A percentile compares a stretch with the other conserved stretches of the same genome.
These are phyloP conservation scores for Thoreauomyces humboldtii DNA, from an alignment of 192 early-diverging fungal genomes.

Conservation along the genomic window DNA sequence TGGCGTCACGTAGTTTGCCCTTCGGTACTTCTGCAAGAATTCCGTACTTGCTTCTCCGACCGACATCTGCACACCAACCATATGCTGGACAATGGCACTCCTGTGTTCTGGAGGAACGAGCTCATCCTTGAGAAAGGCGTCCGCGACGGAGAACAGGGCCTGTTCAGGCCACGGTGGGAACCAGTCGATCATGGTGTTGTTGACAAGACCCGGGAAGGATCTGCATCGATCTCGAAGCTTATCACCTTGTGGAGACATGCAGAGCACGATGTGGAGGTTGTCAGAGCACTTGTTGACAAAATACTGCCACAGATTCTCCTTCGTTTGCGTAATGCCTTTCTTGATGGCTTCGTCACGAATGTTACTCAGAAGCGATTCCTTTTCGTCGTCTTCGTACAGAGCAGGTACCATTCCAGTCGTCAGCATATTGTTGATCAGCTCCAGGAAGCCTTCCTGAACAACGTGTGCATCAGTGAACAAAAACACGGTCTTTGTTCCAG, in stretches of 20 bases:
- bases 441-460: slow-evolving; percentile 61
- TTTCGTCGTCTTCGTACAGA: slow-evolving; percentile 61
- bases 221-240: slow-evolving; percentile 57
- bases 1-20: slow-evolving; percentile 61
- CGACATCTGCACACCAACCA: slow-evolving; percentile 59
- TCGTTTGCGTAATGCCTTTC: slow-evolving; percentile 48
- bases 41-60: slow-evolving; percentile 50
- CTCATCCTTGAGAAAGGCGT: slow-evolving; percentile 54
- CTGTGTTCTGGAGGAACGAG: slow-evolving; percentile 47
- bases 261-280: slow-evolving; percentile 57
- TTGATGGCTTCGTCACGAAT: slow-evolving; percentile 54
- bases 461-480: slow-evolving; percentile 65
- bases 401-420: slow-evolving; percentile 63
- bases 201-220: slow-evolving; percentile 60
- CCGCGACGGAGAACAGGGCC: slow-evolving; percentile 57
- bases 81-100: slow-evolving; percentile 48
- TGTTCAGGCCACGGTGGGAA: slow-evolving; percentile 66
- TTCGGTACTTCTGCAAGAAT: slow-evolving; percentile 57
- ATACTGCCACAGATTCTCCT: slow-evolving; percentile 60
- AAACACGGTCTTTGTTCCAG: slow-evolving; percentile 55
- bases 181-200: slow-evolving; percentile 67
- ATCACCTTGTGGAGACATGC: slow-evolving; percentile 65
- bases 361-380: slow-evolving; percentile 46
- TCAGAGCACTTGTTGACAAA: slow-evolving; percentile 59
- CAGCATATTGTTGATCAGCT: slow-evolving; percentile 65